phyloP scores from a whole-genome alignment of 164 flowering plant genomes.

The Brasenia schreberi region DNA sequence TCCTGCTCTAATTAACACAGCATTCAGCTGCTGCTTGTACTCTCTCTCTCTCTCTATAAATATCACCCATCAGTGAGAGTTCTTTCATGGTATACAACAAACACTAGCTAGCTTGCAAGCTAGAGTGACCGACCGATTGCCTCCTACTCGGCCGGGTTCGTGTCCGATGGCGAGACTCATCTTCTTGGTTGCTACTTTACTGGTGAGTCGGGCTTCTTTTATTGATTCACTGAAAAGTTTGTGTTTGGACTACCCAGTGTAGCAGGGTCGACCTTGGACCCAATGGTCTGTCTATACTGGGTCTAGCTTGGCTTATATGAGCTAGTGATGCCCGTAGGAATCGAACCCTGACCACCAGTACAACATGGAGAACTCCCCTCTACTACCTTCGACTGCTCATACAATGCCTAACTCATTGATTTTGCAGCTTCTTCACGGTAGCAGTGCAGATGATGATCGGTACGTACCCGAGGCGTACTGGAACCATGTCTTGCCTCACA shows the following conservation, averaged over 20 bases:
- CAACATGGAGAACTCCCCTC: no score
- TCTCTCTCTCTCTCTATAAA: neutral
- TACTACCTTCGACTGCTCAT: no score
- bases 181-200: neutral
- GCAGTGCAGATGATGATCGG: neutral
- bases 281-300: neutral
- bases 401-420: neutral
- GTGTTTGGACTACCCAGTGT: neutral
- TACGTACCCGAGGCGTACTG: slow-evolving; percentile 9
- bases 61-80: neutral
- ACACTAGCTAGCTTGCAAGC: neutral
- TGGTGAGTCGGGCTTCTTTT: neutral
- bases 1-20: neutral
- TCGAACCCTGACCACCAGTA: no score
- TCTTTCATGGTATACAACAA: neutral
- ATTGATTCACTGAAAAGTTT: neutral
- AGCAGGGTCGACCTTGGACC: no score
- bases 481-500: slow-evolving; percentile 23
- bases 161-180: neutral
- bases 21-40: neutral
- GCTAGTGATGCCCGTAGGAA: no score
- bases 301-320: no score
- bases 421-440: neutral
- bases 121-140: neutral
- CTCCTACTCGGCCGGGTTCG: neutral